Evolutionary conservation across 768 basidiomycete species (phyloP).

Genomic region (Coprinopsis strossmayeri): DNA sequence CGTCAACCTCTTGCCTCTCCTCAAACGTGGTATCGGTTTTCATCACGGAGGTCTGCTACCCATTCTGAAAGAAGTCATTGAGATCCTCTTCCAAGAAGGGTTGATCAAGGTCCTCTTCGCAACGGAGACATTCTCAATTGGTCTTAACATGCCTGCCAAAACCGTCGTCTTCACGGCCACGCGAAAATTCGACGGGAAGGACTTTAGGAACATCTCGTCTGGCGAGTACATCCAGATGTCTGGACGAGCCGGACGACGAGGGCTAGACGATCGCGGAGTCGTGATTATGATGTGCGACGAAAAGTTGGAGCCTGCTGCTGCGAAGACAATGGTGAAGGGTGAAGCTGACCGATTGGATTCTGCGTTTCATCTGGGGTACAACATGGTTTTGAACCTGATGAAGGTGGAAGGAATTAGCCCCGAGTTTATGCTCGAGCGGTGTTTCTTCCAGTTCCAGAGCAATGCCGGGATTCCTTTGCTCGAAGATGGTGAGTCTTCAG

Average conservation of each 20-base stretch:
- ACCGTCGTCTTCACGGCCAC: conserved; percentile 97
- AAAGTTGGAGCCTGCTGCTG: conserved; percentile 86
- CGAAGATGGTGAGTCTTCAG: conserved; percentile 79
- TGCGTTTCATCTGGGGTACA: conserved; percentile 97
- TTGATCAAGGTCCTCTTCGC: conserved; percentile 97
- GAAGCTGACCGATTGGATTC: conserved; percentile 96
- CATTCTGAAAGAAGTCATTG: conserved; percentile 97
- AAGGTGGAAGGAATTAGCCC: conserved; percentile 98
- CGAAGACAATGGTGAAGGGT: conserved; percentile 97
- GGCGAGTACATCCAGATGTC: conserved; percentile 99
- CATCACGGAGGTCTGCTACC: conserved; percentile 98
- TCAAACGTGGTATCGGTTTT: conserved; percentile 94
- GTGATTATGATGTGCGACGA: conserved; percentile 99
- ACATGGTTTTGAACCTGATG: conserved; percentile 98
- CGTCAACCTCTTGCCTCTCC: conserved; percentile 81
- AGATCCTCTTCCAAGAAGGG: conserved; percentile 97
- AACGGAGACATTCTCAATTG: conserved; percentile 97
- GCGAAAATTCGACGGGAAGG: conserved; percentile 93
- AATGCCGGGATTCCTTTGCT: conserved; percentile 81
- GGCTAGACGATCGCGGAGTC: conserved; percentile 95
- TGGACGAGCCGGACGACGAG: conserved; percentile 94
- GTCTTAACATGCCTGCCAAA: conserved; percentile 99
- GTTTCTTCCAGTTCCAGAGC: conserved; percentile 99
- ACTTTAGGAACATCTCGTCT: conserved; percentile 87
- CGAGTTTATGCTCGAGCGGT: conserved; percentile 95